Evolutionary conservation across 2,329 filamentous ascomycete genomes (phyloP).

Genomic region (Pseudocercospora cruenta): DNA sequence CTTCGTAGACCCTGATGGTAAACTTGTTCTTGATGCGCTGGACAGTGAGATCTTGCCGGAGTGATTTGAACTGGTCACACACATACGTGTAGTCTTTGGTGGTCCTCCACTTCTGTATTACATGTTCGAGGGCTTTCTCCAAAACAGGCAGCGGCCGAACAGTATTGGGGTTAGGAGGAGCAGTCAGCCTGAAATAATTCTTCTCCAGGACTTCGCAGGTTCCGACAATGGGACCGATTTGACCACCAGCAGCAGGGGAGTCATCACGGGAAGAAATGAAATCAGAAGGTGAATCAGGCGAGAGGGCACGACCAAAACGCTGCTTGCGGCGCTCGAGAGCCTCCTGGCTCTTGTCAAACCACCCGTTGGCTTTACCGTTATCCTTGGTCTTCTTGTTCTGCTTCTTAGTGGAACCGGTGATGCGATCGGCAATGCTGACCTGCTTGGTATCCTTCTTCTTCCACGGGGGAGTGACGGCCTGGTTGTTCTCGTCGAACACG

Average conservation of each 20-base stretch:
- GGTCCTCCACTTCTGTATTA: conserved; percentile 93
- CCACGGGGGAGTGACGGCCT: conserved; percentile 66
- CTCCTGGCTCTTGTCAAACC: conserved; percentile 64
- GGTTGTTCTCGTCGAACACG: conserved; percentile 56
- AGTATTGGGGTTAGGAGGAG: conserved; percentile 82
- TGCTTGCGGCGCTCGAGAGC: conserved; percentile 85
- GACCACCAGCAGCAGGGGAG: conserved; percentile 50
- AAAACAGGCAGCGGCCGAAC: conserved; percentile 83
- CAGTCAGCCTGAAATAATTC: conserved; percentile 89
- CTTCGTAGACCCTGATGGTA: conserved; percentile 95
- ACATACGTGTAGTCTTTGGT: conserved; percentile 97
- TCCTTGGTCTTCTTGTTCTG: conserved; percentile 47
- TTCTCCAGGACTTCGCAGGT: conserved; percentile 86
- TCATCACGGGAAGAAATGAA: conserved; percentile 47
- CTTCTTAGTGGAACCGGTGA: conserved; percentile 64
- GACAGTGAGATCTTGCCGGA: conserved; percentile 96
- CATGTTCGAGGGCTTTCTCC: conserved; percentile 79
- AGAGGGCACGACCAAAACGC: conserved; percentile 65
- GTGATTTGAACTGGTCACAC: conserved; percentile 98
- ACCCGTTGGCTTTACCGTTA: conserved; percentile 43
- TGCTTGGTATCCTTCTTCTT: conserved; percentile 62
- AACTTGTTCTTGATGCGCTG: conserved; percentile 97
- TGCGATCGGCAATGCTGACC: conserved; percentile 71
- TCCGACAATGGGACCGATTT: conserved; percentile 75
- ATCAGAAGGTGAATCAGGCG: conserved; percentile 60